A percentile compares a stretch with the other conserved stretches of the same genome.
Conservation (phyloP, 208 protist species). For the Trypanosoma conorhini region DNA sequence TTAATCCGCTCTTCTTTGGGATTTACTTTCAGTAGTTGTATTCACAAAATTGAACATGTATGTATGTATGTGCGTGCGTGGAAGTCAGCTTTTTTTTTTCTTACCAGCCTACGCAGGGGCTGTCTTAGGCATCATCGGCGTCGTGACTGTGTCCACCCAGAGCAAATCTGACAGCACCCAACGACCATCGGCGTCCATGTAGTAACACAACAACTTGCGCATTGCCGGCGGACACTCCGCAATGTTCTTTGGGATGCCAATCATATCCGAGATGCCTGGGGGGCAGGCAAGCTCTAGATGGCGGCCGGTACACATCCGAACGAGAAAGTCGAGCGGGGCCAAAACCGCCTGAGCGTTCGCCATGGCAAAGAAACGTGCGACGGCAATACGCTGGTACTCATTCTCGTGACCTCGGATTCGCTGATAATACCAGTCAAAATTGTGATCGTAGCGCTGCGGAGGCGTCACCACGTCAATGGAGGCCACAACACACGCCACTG, state of each 20-base stretch:
- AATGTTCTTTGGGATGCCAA: slow-evolving; percentile 62
- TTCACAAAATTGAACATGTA: neutral
- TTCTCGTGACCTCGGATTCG: slow-evolving; percentile 62
- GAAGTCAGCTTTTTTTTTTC: neutral
- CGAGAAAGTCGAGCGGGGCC: slow-evolving; percentile 58
- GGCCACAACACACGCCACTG: slow-evolving; percentile 55
- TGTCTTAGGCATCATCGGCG: slow-evolving; percentile 1
- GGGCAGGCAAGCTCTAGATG: slow-evolving; percentile 62
- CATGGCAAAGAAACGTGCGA: slow-evolving; percentile 62
- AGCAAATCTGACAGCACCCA: slow-evolving; percentile 75
- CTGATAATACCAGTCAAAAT: slow-evolving; percentile 86
- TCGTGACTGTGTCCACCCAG: slow-evolving; percentile 20
- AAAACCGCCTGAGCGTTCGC: slow-evolving; percentile 45
- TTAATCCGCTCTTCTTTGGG: neutral
- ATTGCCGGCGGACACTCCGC: slow-evolving; percentile 50
- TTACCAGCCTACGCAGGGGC: neutral
- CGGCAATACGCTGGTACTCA: slow-evolving; percentile 79
- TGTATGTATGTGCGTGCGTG: too few relatives aligned
- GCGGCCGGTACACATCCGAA: slow-evolving; percentile 66
- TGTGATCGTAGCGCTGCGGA: slow-evolving; percentile 53
- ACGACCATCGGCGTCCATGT: slow-evolving; percentile 55
- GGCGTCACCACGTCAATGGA: slow-evolving; percentile 77
- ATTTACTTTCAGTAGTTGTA: neutral
- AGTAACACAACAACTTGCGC: slow-evolving; percentile 74
- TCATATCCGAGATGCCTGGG: slow-evolving; percentile 40